Evolutionary conservation across 176 grass and related monocot genomes (phyloP), one percentile per base, ranked within the genome.

Genomic region (Saccharum officinarum): DNA sequence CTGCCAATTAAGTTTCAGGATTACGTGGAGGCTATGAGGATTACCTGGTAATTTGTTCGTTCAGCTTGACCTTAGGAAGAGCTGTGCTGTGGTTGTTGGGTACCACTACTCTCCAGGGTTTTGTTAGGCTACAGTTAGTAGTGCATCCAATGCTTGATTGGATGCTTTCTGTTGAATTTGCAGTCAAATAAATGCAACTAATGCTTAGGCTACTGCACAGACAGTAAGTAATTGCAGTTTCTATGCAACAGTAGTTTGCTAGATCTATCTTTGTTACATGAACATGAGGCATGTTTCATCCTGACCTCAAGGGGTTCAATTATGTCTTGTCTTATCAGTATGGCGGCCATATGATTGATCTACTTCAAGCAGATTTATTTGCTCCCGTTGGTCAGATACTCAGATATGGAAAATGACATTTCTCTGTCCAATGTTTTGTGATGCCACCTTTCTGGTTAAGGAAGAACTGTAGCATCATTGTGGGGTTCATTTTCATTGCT

Each of bases 61-160:
- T 74, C 20, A 81, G 80, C 16, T 69, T 79, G 60, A 62, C 78
- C 8, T 75, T 64, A 80, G 67, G 37, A 80, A 20, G 68, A 83
- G 67, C 25, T 75, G 39, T 83, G 45, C 44, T 86, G 22, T 46
- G 39, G 49, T 63, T 69, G 31, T 81, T 55, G 45, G 30, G 45
- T 54, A 54, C 7, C 20, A 68, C 11, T 66, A 49, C 20, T 71
- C 44, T 44, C 6, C 39, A 46, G 15, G 45, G 57, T 12, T 67
- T 59, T 52, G 34, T 72, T 72, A 73, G 42, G 46, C 75, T 86
- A 73, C 28, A 20, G 22, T 9, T 13, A 73, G 36, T 46, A 57
- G 78, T 37, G 5, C 80, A 67, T 87, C 69, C 44, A 87, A 42
- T 12, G 18, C 72, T 66, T 84, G 8, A 63, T 77, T 86, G 54